Conservation (phyloP, 768 basidiomycete species). For the Tylopilus rubrobrunneus region DNA sequence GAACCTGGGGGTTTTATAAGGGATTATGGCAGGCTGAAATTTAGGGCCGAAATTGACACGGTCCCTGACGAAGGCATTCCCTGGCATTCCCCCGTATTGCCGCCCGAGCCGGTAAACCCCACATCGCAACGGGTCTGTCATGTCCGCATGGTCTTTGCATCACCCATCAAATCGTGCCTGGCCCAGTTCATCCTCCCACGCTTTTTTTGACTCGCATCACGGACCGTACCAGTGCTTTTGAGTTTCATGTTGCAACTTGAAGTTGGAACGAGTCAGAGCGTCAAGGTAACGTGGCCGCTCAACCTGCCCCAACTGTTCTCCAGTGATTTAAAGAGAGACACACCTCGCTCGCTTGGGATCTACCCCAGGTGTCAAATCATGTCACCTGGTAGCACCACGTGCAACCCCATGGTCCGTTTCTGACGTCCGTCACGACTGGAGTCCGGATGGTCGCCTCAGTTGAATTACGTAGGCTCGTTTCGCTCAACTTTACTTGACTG, state of each 20-base stretch:
- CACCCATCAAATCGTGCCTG: conserved; percentile 9
- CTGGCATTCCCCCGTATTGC: background rate
- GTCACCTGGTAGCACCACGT: background rate
- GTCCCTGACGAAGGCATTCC: background rate
- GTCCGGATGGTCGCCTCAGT: background rate
- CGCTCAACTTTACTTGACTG: background rate
- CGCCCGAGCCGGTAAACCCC: conserved; percentile 12
- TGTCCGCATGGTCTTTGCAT: conserved; percentile 14
- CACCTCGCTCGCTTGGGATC: background rate
- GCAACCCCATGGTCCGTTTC: background rate
- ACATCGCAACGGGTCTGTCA: conserved; percentile 22
- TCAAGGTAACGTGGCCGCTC: background rate
- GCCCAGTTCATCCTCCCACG: background rate
- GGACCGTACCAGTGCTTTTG: background rate
- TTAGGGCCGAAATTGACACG: background rate
- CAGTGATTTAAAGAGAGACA: background rate
- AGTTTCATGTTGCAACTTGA: background rate
- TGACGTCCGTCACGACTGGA: background rate
- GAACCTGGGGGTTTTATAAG: conserved; percentile 2
- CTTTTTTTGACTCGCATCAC: background rate
- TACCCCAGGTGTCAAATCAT: background rate
- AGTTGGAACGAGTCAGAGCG: background rate
- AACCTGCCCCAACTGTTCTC: background rate
- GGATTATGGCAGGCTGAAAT: background rate
- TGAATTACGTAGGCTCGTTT: background rate